A percentile compares a stretch with the other conserved stretches of the same genome.
Evolutionary conservation across 371 early-diverging fungal genomes (phyloP).

Genomic region (Apophysomyces ossiformis): DNA sequence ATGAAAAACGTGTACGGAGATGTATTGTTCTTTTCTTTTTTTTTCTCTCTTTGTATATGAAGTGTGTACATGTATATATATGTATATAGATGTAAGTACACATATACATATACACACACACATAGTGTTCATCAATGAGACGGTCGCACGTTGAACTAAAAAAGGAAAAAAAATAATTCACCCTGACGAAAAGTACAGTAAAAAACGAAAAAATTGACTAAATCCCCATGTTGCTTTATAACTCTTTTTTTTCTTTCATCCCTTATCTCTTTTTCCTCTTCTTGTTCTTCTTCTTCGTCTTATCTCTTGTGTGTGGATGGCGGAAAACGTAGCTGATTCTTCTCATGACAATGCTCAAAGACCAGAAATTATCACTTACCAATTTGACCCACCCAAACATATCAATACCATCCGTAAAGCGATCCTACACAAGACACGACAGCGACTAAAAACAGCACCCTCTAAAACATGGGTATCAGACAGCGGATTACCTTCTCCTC

Average conservation of each 20-base stretch:
- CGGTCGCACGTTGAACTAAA: neutral
- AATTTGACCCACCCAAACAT: conserved; percentile 2
- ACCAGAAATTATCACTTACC: conserved; percentile 1
- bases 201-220: conserved; percentile 7
- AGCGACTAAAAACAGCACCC: conserved; percentile 1
- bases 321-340: neutral
- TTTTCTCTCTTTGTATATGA: neutral
- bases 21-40: neutral
- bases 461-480: conserved; percentile 4
- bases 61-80: neutral
- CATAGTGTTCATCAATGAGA: neutral
- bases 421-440: conserved; percentile 7
- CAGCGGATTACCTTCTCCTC: conserved; percentile 1
- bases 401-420: neutral
- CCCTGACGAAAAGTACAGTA: neutral
- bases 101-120: neutral
- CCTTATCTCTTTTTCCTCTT: neutral
- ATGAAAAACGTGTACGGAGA: conserved; percentile 7
- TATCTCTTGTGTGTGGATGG: neutral
- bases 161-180: neutral
- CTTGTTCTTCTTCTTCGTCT: neutral
- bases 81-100: neutral
- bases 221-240: neutral
- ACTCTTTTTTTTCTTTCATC: neutral
- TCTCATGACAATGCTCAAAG: neutral